phyloP scores from a whole-genome alignment of 78 protist genomes.

The Salpingoeca rosetta region DNA sequence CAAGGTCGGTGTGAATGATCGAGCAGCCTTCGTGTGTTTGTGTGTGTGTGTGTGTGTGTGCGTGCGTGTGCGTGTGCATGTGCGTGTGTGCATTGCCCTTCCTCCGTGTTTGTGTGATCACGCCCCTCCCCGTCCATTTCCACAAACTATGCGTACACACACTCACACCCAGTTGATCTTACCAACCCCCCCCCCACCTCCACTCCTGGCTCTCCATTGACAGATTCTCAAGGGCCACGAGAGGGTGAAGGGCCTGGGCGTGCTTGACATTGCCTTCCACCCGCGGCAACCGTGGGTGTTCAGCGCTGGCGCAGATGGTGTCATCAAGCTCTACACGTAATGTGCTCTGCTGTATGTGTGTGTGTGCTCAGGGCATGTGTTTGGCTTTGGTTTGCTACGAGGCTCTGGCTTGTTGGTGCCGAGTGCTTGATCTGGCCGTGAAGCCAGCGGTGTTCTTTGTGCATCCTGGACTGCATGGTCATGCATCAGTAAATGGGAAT shows the following conservation, averaged over 20 bases:
- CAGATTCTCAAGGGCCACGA: background rate
- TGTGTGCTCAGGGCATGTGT: too few species aligned
- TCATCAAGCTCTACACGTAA: slow-evolving; percentile 48
- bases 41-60: background rate
- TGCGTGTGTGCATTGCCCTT: too few species aligned
- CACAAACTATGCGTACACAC: too few species aligned
- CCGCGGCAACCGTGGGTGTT: slow-evolving; percentile 95
- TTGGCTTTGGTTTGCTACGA: too few species aligned
- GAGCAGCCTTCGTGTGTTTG: background rate
- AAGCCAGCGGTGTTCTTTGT: too few species aligned
- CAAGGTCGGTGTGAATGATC: slow-evolving; percentile 24
- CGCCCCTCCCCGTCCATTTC: background rate
- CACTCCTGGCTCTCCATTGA: background rate
- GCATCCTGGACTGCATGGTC: too few species aligned
- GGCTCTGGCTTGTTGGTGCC: too few species aligned
- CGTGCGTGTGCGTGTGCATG: slow-evolving; percentile 5
- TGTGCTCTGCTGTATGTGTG: too few species aligned
- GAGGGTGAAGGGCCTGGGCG: slow-evolving; percentile 44
- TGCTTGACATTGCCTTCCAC: slow-evolving; percentile 75
- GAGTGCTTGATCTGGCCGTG: too few species aligned
- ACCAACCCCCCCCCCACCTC: too few species aligned
- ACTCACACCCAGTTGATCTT: too few species aligned
- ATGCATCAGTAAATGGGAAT: too few species aligned
- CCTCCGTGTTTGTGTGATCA: background rate
- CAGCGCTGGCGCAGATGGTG: slow-evolving; percentile 78